Base-by-base conservation (phyloP, 1,139 yeast genomes). In the Saccharomyces hybrid region DNA sequence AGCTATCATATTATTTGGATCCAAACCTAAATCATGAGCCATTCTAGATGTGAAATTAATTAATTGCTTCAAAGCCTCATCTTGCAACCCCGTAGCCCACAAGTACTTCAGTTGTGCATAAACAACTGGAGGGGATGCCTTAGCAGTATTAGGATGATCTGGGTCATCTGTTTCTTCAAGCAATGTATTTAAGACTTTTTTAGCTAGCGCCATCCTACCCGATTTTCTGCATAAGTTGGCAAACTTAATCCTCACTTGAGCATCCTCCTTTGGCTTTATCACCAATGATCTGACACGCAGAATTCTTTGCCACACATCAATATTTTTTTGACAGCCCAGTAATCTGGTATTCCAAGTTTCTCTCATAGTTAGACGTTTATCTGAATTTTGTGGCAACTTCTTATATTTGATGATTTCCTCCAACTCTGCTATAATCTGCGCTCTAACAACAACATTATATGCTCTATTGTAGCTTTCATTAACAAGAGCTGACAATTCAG, bases 181-280 rank as follows among this genome's bases (percentile, higher is more conserved):
- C 55, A 95, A 75, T 5, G 85, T 80, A 61, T 88, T 88, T 59
- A 95, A 76, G 0, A 97, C 88, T 68, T 91, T 90, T 65, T 93
- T 98, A 1, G 99, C 97, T 57, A 95, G 74, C 16, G 95, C 95
- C 61, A 90, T 75, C 60, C 99, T 77, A 3, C 96, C 96, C 11
- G 96, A 87, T 70, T 93, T 95, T 59, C 99, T 80, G 67, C 99
- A 91, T 56, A 95, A 76, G 64, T 95, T 93, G 31, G 99, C 98
- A 77, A 93, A 95, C 69, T 93, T 91, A 63, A 95, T 93, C 97
- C 98, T 90, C 83, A 91, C 89, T 57, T 89, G 95, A 95, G 91
- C 88, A 68, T 95, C 98, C 64, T 93, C 96, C 62, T 91, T 88
- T 1, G 99, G 99, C 59, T 87, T 87, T 47, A 93, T 88, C 14